Conservation (phyloP, 2,329 filamentous ascomycete genomes). For the Myriosclerotinia curreyana region DNA sequence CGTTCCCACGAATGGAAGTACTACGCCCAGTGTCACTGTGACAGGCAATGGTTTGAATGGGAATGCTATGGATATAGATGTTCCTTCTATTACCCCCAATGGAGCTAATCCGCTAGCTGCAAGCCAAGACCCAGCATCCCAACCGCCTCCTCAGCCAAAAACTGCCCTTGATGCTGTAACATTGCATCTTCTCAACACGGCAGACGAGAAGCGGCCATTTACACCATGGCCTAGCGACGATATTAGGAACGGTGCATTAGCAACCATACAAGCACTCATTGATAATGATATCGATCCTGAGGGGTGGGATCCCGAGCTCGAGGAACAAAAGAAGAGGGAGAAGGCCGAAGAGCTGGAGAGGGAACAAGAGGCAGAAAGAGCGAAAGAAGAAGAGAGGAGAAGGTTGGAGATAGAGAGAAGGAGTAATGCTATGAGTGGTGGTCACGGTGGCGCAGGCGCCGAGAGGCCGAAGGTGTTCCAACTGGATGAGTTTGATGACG, state of each 20-base stretch:
- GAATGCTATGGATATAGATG: slow-evolving; percentile 29
- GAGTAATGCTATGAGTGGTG: slow-evolving; percentile 22
- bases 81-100: slow-evolving; percentile 20
- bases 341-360: slow-evolving; percentile 37
- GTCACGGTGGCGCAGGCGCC: slow-evolving; percentile 24
- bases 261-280: slow-evolving; percentile 57
- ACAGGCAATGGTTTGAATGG: slow-evolving; percentile 17
- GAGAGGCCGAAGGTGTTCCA: slow-evolving; percentile 42
- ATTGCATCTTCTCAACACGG: slow-evolving; percentile 49
- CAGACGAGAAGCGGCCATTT: slow-evolving; percentile 55
- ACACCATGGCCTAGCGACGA: slow-evolving; percentile 73
- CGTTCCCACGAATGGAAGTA: slow-evolving; percentile 34
- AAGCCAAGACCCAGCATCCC: slow-evolving; percentile 25
- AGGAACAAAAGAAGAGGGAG: slow-evolving; percentile 37
- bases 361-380: slow-evolving; percentile 33
- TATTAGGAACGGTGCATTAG: slow-evolving; percentile 67
- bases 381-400: slow-evolving; percentile 38
- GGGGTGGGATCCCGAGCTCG: slow-evolving; percentile 52
- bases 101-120: not conserved
- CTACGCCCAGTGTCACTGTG: slow-evolving; percentile 29
- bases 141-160: slow-evolving; percentile 28
- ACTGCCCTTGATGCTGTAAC: slow-evolving; percentile 40
- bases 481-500: slow-evolving; percentile 44
- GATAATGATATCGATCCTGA: slow-evolving; percentile 62
- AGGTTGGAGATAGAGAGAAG: slow-evolving; percentile 33